These are phyloP conservation scores for Sugiyamaella floridensis DNA, from an alignment of 805 yeast genomes.

Conservation along the genomic window DNA sequence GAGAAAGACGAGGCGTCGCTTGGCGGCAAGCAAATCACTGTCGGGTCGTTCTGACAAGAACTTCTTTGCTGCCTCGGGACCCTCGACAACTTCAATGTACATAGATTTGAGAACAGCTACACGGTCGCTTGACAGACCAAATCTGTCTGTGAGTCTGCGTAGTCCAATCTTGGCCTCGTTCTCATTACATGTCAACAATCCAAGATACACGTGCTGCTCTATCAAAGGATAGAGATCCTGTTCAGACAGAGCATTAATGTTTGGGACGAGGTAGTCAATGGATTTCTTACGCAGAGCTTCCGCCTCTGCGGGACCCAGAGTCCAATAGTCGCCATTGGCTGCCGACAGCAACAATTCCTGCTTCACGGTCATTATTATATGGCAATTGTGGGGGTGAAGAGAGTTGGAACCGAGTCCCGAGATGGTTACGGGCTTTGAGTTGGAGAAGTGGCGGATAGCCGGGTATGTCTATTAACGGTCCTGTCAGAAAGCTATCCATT, in stretches of 20 bases:
- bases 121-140: constrained; percentile 49
- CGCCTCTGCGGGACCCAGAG: background rate
- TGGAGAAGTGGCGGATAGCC: background rate
- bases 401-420: background rate
- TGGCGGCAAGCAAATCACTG: constrained; percentile 25
- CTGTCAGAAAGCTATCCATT: too few species aligned
- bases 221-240: constrained; percentile 48
- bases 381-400: background rate
- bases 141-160: constrained; percentile 59
- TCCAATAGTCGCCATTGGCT: constrained; percentile 32
- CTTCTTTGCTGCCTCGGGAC: constrained; percentile 31
- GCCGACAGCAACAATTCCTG: constrained; percentile 47
- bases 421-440: background rate
- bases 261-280: constrained; percentile 29
- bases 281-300: constrained; percentile 21
- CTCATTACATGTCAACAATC: constrained; percentile 57
- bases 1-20: constrained; percentile 28
- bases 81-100: constrained; percentile 50
- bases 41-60: constrained; percentile 33
- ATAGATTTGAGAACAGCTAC: constrained; percentile 48
- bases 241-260: constrained; percentile 32
- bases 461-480: background rate
- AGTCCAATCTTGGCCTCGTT: constrained; percentile 61
- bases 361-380: constrained; percentile 23
- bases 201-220: constrained; percentile 66